A percentile compares a stretch with the other conserved stretches of the same genome.
phyloP scores from a whole-genome alignment of 345 rosid genomes.

The Eucalyptus pauciflora region DNA sequence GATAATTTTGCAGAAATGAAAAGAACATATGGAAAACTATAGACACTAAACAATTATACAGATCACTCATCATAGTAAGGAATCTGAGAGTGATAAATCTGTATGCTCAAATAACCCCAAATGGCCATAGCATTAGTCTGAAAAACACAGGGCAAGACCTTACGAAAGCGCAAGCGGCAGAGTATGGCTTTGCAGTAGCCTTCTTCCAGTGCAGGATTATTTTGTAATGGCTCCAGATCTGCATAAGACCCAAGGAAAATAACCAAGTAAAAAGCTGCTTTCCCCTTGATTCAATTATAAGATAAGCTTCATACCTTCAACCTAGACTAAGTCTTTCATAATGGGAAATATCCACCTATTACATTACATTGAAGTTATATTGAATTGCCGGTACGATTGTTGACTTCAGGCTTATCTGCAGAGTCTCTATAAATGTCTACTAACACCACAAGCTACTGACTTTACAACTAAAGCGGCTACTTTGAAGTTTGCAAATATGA shows the following conservation, averaged over 20 bases:
- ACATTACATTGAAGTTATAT: background rate
- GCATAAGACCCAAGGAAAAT: constrained; percentile 11
- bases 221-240: constrained; percentile 84
- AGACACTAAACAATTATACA: background rate
- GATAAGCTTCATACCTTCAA: background rate
- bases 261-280: background rate
- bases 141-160: constrained; percentile 63
- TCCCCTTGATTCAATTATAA: background rate
- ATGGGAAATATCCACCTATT: background rate
- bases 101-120: background rate
- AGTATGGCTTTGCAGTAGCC: constrained; percentile 82
- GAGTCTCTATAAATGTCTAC: background rate
- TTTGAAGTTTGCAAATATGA: background rate
- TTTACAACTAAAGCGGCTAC: background rate
- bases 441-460: background rate
- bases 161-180: constrained; percentile 97
- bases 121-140: background rate
- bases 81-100: background rate
- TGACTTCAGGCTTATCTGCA: background rate
- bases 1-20: background rate
- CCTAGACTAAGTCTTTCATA: background rate
- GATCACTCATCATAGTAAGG: background rate
- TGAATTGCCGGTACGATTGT: background rate
- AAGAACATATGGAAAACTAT: background rate
- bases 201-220: constrained; percentile 63